These are phyloP conservation scores for Tephrocybe sp. DNA, from an alignment of 768 basidiomycete genomes.

Conservation along the genomic window DNA sequence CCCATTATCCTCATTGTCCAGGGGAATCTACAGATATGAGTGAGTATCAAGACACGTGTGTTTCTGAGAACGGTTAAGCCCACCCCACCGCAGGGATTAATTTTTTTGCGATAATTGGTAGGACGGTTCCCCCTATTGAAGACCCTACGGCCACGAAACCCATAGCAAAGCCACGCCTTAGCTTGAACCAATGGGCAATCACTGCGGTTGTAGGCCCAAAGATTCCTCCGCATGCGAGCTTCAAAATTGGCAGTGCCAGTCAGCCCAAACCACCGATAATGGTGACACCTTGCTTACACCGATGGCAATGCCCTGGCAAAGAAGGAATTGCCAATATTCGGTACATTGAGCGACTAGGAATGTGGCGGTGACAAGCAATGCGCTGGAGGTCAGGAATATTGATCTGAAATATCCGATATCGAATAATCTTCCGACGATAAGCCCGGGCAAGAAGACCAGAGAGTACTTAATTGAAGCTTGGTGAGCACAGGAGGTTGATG, in stretches of 20 bases:
- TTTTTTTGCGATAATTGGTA: conserved; percentile 60
- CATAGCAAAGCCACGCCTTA: conserved; percentile 47
- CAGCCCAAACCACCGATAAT: neutral
- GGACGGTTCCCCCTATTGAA: conserved; percentile 64
- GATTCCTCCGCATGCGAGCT: conserved; percentile 53
- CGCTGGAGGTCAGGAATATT: conserved; percentile 46
- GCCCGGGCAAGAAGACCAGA: conserved; percentile 58
- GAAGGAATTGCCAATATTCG: conserved; percentile 73
- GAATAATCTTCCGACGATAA: conserved; percentile 68
- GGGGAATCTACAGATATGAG: conserved; percentile 50
- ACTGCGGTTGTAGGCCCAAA: conserved; percentile 61
- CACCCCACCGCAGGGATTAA: conserved; percentile 49
- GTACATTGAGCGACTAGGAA: conserved; percentile 72
- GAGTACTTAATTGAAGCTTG: conserved; percentile 45
- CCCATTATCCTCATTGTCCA: conserved; percentile 77
- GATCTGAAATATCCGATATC: conserved; percentile 66
- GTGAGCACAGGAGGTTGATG: neutral
- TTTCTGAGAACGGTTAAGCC: neutral
- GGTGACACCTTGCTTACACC: conserved; percentile 52
- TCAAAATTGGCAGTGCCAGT: conserved; percentile 1
- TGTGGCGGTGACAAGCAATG: conserved; percentile 49
- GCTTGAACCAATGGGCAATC: conserved; percentile 74
- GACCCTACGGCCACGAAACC: conserved; percentile 65
- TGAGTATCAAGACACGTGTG: neutral
- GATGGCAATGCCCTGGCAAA: conserved; percentile 68